phyloP scores from a whole-genome alignment of 257 asterid species.

The Solanum chilense region DNA sequence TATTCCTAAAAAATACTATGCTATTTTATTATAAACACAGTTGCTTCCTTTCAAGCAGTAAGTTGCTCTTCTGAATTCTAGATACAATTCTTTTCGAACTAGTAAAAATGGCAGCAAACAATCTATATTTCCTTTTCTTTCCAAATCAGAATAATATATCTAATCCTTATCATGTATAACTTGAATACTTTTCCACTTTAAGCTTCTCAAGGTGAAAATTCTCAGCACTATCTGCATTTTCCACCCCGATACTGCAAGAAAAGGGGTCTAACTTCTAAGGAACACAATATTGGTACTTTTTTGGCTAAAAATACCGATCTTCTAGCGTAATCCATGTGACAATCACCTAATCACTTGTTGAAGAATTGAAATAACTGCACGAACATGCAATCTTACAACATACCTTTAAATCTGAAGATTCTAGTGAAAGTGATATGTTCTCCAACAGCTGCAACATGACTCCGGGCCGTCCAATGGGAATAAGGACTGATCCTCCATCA shows the following conservation, averaged over 20 bases:
- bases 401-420: conserved; percentile 57
- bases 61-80: not conserved
- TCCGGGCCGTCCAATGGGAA: conserved; percentile 72
- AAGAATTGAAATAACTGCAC: not conserved
- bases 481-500: conserved; percentile 71
- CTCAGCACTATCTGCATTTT: not conserved
- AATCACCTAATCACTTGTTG: not conserved
- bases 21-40: not conserved
- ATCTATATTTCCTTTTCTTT: not conserved
- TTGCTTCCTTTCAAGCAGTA: not conserved
- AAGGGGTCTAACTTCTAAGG: not conserved
- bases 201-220: not conserved
- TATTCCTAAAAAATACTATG: not conserved
- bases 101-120: not conserved
- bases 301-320: not conserved
- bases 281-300: not conserved
- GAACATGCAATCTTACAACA: not conserved
- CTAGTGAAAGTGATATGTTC: conserved; percentile 33
- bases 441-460: conserved; percentile 73
- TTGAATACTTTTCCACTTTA: not conserved
- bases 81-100: not conserved
- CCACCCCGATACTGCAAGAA: not conserved
- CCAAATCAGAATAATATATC: not conserved
- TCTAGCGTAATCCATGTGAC: not conserved
- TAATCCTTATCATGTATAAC: not conserved